A percentile compares a stretch with the other conserved stretches of the same genome.
Evolutionary conservation across 1,284 basidiomycete species (phyloP).

Genomic region (Athelia psychrophila): DNA sequence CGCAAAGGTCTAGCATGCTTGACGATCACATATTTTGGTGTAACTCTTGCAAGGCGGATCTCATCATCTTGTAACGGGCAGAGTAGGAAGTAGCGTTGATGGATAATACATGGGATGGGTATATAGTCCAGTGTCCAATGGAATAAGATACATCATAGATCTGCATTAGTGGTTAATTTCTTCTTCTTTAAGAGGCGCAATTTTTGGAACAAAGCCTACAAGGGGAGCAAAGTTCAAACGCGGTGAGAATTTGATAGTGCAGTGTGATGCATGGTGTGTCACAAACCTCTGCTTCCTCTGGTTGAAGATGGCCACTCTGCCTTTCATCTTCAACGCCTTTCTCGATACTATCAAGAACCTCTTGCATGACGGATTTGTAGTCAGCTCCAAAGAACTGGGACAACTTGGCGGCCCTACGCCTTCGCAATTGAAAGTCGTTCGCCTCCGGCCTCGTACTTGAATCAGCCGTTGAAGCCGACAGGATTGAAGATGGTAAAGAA

Average conservation of each 20-base stretch:
- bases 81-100: slow-evolving; percentile 8
- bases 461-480: slow-evolving; percentile 52
- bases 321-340: slow-evolving; percentile 68
- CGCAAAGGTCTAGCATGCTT: slow-evolving; percentile 52
- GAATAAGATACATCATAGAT: background rate
- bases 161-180: slow-evolving; percentile 47
- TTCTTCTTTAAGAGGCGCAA: slow-evolving; percentile 52
- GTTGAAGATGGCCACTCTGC: slow-evolving; percentile 55
- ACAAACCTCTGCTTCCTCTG: slow-evolving; percentile 67
- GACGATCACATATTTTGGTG: slow-evolving; percentile 87
- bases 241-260: background rate
- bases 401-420: slow-evolving; percentile 73
- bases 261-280: background rate
- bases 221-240: too few species aligned
- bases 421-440: slow-evolving; percentile 62
- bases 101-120: background rate
- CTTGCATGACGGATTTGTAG: slow-evolving; percentile 70
- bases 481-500: slow-evolving; percentile 66
- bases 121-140: background rate
- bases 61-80: slow-evolving; percentile 61
- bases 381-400: slow-evolving; percentile 82
- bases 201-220: too few species aligned
- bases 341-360: slow-evolving; percentile 78
- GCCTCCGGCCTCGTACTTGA: slow-evolving; percentile 41
- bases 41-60: slow-evolving; percentile 71